Base-by-base conservation (phyloP, 495 filamentous ascomycete genomes). In the Aspergillus sclerotiicarbonarius region DNA sequence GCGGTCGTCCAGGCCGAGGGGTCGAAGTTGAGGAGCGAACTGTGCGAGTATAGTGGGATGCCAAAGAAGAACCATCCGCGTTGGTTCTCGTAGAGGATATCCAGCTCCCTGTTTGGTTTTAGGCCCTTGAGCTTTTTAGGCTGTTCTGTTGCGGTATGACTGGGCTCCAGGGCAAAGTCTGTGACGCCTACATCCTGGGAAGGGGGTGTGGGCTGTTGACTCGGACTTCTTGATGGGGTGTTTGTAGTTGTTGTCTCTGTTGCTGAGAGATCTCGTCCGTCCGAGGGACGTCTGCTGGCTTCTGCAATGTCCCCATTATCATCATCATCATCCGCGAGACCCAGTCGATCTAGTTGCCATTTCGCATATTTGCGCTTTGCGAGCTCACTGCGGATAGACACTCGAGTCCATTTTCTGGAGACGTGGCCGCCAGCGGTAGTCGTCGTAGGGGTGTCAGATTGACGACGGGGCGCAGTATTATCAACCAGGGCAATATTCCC, bases 71-170 rank as follows among this genome's bases (percentile, higher is more conserved):
- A 97, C 33, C 80, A 82, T 51, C 90, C 90, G 16, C 90, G 79
- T 67, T 95, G 87, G 67, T 99, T 98, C 72, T 99, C 95, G 67
- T 96, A 97, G 8, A 99, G 81, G 10, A 97, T 82, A 58, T 99
- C 95, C 30, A 98, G 83, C 60, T 89, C 87, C 16, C 25, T 66
- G 51, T 52, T 61, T 10, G 62, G 56, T 45, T 67, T 60, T 12
- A 63, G 56, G 21, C 61, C 64, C 19, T 43, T 55, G 21, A 62
- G 49, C 15, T 54, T n/a, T n/a, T n/a, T 62, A 0, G 46, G 55
- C 9, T 58, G 60, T 10, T 25, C 5, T 2, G 25, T 2, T 5
- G 25, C 25, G 25, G 25, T 25, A 5, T 25, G 2, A 5, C 5
- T 25, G 25, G 25, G 2, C 25, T 25, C 25, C 25, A 5, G 25